phyloP scores from a whole-genome alignment of 805 yeast genomes.

The Cyberlindnera nakhonratchasimensis region DNA sequence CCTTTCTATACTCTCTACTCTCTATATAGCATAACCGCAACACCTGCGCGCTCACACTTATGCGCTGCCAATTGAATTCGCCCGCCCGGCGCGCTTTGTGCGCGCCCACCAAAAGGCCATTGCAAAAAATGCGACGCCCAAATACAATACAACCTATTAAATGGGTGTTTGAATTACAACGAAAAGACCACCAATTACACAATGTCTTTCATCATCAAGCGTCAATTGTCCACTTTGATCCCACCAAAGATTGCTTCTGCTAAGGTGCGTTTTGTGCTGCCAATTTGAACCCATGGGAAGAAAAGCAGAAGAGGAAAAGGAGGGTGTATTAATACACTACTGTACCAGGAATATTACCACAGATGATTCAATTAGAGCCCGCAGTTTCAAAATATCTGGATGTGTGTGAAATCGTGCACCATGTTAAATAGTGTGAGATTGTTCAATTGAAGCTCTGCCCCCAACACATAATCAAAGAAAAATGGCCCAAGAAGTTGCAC shows the following conservation, averaged over 20 bases:
- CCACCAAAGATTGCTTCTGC: conserved; percentile 99
- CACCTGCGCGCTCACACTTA: conserved; percentile 8
- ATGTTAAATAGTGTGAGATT: too few species aligned
- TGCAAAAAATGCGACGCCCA: neutral
- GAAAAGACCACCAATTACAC: neutral
- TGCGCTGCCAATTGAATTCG: conserved; percentile 19
- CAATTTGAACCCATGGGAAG: too few species aligned
- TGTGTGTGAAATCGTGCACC: too few species aligned
- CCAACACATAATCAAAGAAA: too few species aligned
- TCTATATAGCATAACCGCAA: conserved; percentile 11
- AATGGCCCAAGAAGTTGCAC: too few species aligned
- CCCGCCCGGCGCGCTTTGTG: neutral
- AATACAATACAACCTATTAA: neutral
- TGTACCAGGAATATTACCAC: too few species aligned
- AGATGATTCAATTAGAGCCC: too few species aligned
- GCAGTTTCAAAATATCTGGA: too few species aligned
- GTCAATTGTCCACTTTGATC: conserved; percentile 90
- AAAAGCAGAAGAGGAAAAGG: neutral
- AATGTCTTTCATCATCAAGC: conserved; percentile 86
- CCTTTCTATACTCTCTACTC: too few species aligned
- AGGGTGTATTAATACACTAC: neutral
- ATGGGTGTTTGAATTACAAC: neutral
- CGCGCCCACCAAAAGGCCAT: too few species aligned
- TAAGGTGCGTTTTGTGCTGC: conserved; percentile 51
- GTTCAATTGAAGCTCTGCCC: too few species aligned